A percentile compares a stretch with the other conserved stretches of the same genome.
phyloP scores from a whole-genome alignment of 2,329 filamentous ascomycete species.

The Aspergillus sp. region DNA sequence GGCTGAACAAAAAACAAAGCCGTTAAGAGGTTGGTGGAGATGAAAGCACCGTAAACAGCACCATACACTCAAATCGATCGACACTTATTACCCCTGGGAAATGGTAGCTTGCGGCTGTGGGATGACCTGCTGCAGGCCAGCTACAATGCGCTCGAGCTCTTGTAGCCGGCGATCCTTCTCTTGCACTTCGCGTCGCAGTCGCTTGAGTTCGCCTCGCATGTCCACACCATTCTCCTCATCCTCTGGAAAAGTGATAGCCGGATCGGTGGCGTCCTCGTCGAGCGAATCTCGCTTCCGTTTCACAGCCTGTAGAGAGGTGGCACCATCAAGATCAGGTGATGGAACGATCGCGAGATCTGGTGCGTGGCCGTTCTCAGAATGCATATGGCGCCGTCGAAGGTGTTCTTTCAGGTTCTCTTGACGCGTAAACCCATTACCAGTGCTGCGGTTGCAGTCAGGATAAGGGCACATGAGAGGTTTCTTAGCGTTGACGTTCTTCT shows the following conservation, averaged over 20 bases:
- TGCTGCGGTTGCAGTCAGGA: conserved; percentile 82
- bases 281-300: conserved; percentile 39
- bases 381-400: conserved; percentile 80
- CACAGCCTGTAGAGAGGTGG: conserved; percentile 29
- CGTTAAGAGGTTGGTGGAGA: conserved; percentile 1
- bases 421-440: conserved; percentile 84
- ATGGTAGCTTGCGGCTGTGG: conserved; percentile 33
- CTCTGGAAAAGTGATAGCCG: conserved; percentile 26
- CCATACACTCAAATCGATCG: background rate
- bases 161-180: conserved; percentile 50
- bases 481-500: conserved; percentile 83
- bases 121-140: conserved; percentile 37
- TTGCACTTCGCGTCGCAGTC: conserved; percentile 64
- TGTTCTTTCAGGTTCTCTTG: conserved; percentile 95
- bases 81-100: conserved; percentile 16
- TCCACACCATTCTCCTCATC: conserved; percentile 43
- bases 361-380: conserved; percentile 36
- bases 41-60: background rate
- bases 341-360: conserved; percentile 32
- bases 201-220: conserved; percentile 65
- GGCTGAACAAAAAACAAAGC: conserved; percentile 2
- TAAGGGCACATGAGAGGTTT: conserved; percentile 86
- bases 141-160: conserved; percentile 41
- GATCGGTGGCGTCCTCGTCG: conserved; percentile 21
- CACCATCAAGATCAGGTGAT: conserved; percentile 30